Evolutionary conservation across 2,329 filamentous ascomycete species (phyloP), one percentile per base, ranked within the genome.

Genomic region (Canariomyces notabilis): DNA sequence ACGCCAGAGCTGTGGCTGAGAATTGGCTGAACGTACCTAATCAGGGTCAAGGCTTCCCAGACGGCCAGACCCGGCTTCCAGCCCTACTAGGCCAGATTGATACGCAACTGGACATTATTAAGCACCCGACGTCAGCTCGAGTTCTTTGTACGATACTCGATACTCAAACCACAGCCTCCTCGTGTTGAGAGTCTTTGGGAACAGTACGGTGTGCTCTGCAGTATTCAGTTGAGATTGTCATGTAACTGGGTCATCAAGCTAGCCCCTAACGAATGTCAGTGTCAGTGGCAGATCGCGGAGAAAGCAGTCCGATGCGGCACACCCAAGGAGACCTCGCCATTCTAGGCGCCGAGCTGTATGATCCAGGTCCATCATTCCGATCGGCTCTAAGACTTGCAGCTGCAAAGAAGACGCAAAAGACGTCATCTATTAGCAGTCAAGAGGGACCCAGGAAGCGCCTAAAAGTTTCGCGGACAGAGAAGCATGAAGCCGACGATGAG

Each of bases 341-440:
- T 37, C 64, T 76, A 40, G 71, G 64, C 55, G 72, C 71, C 34
- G 72, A 75, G 58, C 63, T 66, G 31, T 75, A 72, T 50, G 61
- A 70, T 53, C 65, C 67, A 48, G 66, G 65, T 22, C 55, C 57
- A 2, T 52, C 40, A 23, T 42, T 46, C 53, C 42, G 50, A 47
- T 7, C 51, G 40, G n/a, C n/a, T n/a, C n/a, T 32, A 50, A 45
- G 21, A 11, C 48, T 42, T 42, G 37, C 38, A 34, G 62, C 63
- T 26, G 12, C 26, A 4, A 41, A 31, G 20, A 44, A 32, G 32
- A 23, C 32, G 18, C 39, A 36, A 21, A 26, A 39, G 4, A n/a
- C 43, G 2, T 3, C 35, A 3, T 29, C 41, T 2, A 19, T 18
- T 7, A 16, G n/a, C 7, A 9, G 46, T 0, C 46, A 45, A 14